Evolutionary conservation across 768 basidiomycete genomes (phyloP), one percentile per base, ranked within the genome.

Genomic region (Hericium rajendrae): DNA sequence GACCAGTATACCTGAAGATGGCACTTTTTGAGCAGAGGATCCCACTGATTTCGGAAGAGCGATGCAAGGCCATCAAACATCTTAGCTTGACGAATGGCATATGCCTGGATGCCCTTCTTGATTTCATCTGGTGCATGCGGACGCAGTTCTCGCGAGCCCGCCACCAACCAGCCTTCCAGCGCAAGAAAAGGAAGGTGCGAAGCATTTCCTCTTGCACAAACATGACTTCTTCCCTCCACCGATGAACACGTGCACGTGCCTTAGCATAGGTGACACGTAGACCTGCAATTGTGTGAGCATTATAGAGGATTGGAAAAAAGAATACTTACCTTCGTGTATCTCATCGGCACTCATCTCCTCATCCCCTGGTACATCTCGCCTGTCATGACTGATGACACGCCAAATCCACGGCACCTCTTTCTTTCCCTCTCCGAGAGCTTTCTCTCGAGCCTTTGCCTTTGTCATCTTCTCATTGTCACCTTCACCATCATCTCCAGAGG

Each of bases 231-330:
- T 71, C 70, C 15, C 56, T 28, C 66, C 66, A 68, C 1, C 69
- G 60, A 15, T 58, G 48, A 3, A 59, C 64, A 22, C 67, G 57
- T 0, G 67, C 65, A 0, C 54, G 59, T 1, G 63, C 57, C 57
- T 70, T 71, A 0, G 52, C 48, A 68, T 68, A 71, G 37, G 70
- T 67, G 16, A 22, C 63, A 8, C 62, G 65, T 13, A 64, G 38
- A 48, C 56, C 63, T 64, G 22, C n/a, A 24, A 11, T n/a, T 3
- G 28, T 20, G 16, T 32, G 26, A 5, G 8, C 20, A 28, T n/a
- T 52, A 28, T n/a, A 18, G 12, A 20, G 4, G 15, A 15, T 13
- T n/a, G 24, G 12, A 28, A 9, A 37, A 38, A 6, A 6, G 16
- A 16, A 5, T 24, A 55, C 43, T 55, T 37, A 41, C 39, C 38